A percentile compares a stretch with the other conserved stretches of the same genome.
phyloP scores from a whole-genome alignment of 371 early-diverging fungal species.

The Mucor circinelloides region DNA sequence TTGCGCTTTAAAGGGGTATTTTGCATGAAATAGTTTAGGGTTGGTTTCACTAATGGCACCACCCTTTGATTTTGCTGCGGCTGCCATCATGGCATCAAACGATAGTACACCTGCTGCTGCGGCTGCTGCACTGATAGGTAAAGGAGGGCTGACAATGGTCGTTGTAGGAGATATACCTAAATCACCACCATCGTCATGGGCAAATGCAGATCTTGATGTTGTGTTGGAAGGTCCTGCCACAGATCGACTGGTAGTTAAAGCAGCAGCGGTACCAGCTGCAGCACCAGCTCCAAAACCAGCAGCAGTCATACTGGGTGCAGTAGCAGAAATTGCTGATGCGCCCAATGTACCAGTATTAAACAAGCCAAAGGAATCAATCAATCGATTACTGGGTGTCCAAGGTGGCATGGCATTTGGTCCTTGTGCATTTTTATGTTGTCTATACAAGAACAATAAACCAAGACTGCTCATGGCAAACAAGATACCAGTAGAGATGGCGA shows the following conservation, averaged over 20 bases:
- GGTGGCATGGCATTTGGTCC: conserved; percentile 37
- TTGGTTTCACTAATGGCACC: conserved; percentile 27
- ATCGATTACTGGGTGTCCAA: conserved; percentile 15
- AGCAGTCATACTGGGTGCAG: not conserved
- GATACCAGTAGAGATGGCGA: conserved; percentile 72
- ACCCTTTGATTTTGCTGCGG: conserved; percentile 25
- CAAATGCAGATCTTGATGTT: not conserved
- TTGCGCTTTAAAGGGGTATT: conserved; percentile 73
- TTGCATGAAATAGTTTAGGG: conserved; percentile 63
- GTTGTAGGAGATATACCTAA: conserved; percentile 2
- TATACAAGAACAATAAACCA: conserved; percentile 40
- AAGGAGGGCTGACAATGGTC: not conserved
- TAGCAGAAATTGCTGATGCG: conserved; percentile 4
- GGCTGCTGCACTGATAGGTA: conserved; percentile 44
- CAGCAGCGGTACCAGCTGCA: not conserved
- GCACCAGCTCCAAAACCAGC: not conserved
- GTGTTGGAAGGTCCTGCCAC: conserved; percentile 15
- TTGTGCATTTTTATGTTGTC: conserved; percentile 16
- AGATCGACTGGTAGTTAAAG: not conserved
- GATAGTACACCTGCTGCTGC: conserved; percentile 27
- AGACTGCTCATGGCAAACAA: conserved; percentile 61
- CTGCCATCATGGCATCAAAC: conserved; percentile 31
- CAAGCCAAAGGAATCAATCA: conserved; percentile 7
- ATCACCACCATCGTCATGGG: not conserved
- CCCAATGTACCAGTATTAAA: conserved; percentile 6